Evolutionary conservation across 208 protist genomes (phyloP), one percentile per base, ranked within the genome.

Genomic region (Leishmania major): DNA sequence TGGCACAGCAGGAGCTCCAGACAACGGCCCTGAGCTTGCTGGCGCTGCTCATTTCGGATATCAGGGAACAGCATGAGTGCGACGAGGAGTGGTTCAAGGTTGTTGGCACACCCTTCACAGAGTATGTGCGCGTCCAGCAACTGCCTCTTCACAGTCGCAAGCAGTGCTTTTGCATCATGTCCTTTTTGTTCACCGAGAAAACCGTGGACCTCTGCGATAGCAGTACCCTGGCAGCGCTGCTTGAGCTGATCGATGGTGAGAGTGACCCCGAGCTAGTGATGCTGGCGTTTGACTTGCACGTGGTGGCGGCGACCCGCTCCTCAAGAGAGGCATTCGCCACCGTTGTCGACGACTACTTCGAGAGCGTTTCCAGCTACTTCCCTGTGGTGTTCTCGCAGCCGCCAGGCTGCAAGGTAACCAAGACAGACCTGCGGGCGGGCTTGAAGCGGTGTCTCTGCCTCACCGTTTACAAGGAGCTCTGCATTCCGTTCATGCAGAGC

Each of bases 361-460:
- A 96, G 40, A 93, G 87, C 76, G 17, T 96, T 45, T 90, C 94
- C 17, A 94, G 89, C 79, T 97, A 97, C 77, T 97, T 97, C 84
- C 94, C 94, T 57, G 84, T 97, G 7, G 86, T 96, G 43, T 97
- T 96, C 84, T 89, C 87, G 17, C 89, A 91, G 69, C 91, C 92
- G 17, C 87, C 85, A 2, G 88, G 85, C 40, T 96, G 92, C 80
- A 45, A 25, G 6, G 91, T 97, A 22, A 95, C 89, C 28, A 93
- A 93, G 79, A 75, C 89, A 8, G 90, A 95, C 13, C 81, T 97
- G 53, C 85, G 83, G 60, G 64, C 45, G 35, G 80, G 57, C 49
- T 87, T 97, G 35, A 84, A 85, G 37, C 67, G 67, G 13, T 91
- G 86, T 60, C 89, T 97, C 73, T 87, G 83, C 59, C 71, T 79